Conservation (phyloP, 768 basidiomycete species). For the Lactifluus subvellereus region DNA sequence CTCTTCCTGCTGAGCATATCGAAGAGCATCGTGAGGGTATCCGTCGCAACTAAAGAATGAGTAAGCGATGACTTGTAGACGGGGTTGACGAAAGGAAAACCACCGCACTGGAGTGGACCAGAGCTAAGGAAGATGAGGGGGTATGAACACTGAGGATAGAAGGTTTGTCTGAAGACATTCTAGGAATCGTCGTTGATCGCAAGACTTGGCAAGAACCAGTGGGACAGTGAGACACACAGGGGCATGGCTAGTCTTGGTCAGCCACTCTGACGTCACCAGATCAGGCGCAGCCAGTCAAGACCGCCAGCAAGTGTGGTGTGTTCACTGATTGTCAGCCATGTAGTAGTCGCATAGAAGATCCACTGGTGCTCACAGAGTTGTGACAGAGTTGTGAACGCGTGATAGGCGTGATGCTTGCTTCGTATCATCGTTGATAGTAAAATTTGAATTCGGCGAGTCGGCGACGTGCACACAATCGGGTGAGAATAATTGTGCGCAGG, state of each 20-base stretch:
- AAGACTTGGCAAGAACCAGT: no score
- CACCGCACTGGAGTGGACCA: slow-evolving; percentile 66
- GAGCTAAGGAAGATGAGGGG: slow-evolving; percentile 64
- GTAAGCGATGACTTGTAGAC: background rate
- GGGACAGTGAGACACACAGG: background rate
- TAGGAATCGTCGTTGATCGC: slow-evolving; percentile 1
- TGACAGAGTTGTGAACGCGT: background rate
- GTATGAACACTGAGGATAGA: slow-evolving; percentile 70
- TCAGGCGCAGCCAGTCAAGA: no score
- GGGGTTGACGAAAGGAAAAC: background rate
- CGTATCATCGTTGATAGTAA: background rate
- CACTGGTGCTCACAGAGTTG: background rate
- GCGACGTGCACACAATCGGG: no score
- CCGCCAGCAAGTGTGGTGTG: background rate
- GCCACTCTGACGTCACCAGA: background rate
- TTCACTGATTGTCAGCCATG: background rate
- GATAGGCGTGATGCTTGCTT: background rate
- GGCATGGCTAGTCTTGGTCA: background rate
- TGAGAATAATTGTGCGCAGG: background rate
- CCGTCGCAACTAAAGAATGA: slow-evolving; percentile 52
- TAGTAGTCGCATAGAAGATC: background rate
- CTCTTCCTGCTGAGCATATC: slow-evolving; percentile 69
- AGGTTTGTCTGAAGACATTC: slow-evolving; percentile 34
- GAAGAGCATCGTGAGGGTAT: slow-evolving; percentile 55
- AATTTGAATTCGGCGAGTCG: background rate